phyloP scores from a whole-genome alignment of 805 yeast species.

The Phaffomyces thermotolerans region DNA sequence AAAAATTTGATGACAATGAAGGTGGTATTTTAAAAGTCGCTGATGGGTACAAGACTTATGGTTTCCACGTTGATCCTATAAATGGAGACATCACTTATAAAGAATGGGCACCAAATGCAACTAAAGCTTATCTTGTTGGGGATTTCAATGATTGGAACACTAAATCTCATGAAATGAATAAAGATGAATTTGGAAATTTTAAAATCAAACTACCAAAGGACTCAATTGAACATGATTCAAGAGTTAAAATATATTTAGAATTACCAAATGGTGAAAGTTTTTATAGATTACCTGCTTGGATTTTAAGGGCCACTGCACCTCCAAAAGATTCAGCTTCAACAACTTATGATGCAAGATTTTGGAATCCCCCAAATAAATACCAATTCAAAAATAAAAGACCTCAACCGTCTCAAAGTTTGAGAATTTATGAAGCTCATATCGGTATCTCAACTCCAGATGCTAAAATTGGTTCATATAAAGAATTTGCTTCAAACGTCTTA shows the following conservation, averaged over 20 bases:
- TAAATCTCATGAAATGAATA: constrained; percentile 43
- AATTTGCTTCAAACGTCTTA: constrained; percentile 70
- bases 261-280: constrained; percentile 61
- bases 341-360: constrained; percentile 79
- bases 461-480: constrained; percentile 73
- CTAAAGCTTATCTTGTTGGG: constrained; percentile 71
- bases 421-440: constrained; percentile 91
- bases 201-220: constrained; percentile 49
- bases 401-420: constrained; percentile 38
- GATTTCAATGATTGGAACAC: constrained; percentile 86
- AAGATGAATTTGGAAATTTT: constrained; percentile 70
- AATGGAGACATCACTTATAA: constrained; percentile 45
- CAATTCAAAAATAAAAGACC: constrained; percentile 65
- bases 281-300: constrained; percentile 88
- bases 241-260: constrained; percentile 62
- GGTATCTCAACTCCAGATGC: constrained; percentile 94
- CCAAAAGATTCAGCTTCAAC: constrained; percentile 40
- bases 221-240: constrained; percentile 76
- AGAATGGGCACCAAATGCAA: constrained; percentile 92
- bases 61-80: constrained; percentile 54
- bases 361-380: constrained; percentile 61
- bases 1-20: constrained; percentile 46
- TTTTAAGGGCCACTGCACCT: constrained; percentile 72
- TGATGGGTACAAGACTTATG: constrained; percentile 66
- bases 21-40: constrained; percentile 68